A percentile compares a stretch with the other conserved stretches of the same genome.
Conservation (phyloP, 169 alveolate genomes). For the Plasmodium yoelii region DNA sequence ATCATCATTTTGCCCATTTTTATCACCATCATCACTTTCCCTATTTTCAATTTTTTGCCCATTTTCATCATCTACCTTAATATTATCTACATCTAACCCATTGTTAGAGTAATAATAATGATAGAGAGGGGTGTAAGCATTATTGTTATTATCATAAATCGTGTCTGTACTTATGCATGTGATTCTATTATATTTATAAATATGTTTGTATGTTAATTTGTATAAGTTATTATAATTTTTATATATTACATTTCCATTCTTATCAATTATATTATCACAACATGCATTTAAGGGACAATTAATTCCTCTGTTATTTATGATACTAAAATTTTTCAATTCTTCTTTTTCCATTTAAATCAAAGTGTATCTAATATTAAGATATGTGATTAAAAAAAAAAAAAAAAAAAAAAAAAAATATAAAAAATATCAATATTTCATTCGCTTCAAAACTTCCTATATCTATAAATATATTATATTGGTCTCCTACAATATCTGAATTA, state of each 20-base stretch:
- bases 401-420: too few relatives aligned
- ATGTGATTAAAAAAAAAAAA: too few relatives aligned
- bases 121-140: slow-evolving; percentile 54
- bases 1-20: not conserved
- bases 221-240: slow-evolving; percentile 37
- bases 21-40: not conserved
- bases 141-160: slow-evolving; percentile 24
- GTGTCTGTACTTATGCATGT: slow-evolving; percentile 52
- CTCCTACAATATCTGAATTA: too few relatives aligned
- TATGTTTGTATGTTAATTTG: slow-evolving; percentile 50
- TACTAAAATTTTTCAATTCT: slow-evolving; percentile 20
- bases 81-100: not conserved
- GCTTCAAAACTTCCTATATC: too few relatives aligned
- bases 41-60: too few relatives aligned
- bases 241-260: slow-evolving; percentile 60
- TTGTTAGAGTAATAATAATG: slow-evolving; percentile 45
- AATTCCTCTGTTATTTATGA: slow-evolving; percentile 20
- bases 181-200: slow-evolving; percentile 58
- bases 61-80: not conserved
- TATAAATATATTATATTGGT: too few relatives aligned
- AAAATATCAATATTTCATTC: too few relatives aligned
- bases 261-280: slow-evolving; percentile 57
- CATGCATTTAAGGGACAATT: slow-evolving; percentile 20
- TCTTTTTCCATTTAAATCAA: slow-evolving; percentile 38
- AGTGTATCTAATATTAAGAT: not conserved